A percentile compares a stretch with the other conserved stretches of the same genome.
Evolutionary conservation across 108 stramenopile species (phyloP).

Genomic region (Nitzschia palea): DNA sequence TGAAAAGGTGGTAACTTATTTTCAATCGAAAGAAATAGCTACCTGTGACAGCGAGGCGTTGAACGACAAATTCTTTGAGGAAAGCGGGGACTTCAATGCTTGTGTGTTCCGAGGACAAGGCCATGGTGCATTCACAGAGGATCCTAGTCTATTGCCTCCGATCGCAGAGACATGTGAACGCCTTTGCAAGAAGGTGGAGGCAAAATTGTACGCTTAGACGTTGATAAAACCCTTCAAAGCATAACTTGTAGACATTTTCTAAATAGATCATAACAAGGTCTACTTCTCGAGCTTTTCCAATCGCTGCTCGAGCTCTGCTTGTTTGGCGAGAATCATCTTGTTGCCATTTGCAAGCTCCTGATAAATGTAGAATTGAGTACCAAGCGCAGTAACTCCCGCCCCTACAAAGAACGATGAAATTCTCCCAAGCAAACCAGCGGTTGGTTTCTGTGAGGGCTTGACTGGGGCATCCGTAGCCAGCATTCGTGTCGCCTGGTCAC

Average conservation of each 20-base stretch:
- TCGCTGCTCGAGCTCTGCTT: constrained; percentile 72
- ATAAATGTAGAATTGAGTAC: constrained; percentile 72
- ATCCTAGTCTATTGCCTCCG: constrained; percentile 27
- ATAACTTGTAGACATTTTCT: too few relatives aligned
- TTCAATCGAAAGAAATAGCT: constrained; percentile 56
- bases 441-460: constrained; percentile 7
- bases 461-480: constrained; percentile 3
- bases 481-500: constrained; percentile 5
- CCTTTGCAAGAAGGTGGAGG: constrained; percentile 35
- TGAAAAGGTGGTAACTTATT: constrained; percentile 60
- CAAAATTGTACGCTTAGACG: not conserved
- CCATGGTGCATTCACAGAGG: constrained; percentile 68
- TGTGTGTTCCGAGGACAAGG: constrained; percentile 63
- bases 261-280: not conserved
- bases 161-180: constrained; percentile 36
- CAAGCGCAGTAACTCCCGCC: constrained; percentile 73
- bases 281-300: constrained; percentile 62
- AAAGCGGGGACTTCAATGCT: constrained; percentile 41
- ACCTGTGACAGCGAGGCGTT: constrained; percentile 39
- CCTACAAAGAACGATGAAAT: constrained; percentile 74
- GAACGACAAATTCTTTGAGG: constrained; percentile 35
- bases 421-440: constrained; percentile 40
- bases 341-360: constrained; percentile 74
- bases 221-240: not conserved
- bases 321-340: constrained; percentile 65